Evolutionary conservation across 768 basidiomycete genomes (phyloP).

Genomic region (Boletus rex-veris): DNA sequence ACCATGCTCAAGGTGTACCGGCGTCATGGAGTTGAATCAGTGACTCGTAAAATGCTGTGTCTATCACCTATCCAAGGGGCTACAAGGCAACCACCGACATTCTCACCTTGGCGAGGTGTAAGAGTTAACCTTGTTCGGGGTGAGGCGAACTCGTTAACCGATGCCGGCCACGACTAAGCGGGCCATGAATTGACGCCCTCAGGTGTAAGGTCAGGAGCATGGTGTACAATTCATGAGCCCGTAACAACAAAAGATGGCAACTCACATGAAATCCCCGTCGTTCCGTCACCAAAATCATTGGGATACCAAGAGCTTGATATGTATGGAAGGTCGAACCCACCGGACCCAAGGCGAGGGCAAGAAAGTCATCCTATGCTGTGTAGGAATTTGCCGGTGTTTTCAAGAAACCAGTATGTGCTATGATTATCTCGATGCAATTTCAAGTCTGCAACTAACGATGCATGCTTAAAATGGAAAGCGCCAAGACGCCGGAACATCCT

Average conservation of each 20-base stretch:
- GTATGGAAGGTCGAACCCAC: background rate
- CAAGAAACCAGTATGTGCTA: background rate
- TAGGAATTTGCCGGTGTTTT: background rate
- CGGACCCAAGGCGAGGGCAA: background rate
- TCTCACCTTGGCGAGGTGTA: conserved; percentile 6
- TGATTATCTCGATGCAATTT: background rate
- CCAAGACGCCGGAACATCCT: background rate
- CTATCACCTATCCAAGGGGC: background rate
- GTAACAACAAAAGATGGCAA: conserved; percentile 8
- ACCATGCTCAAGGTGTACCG: background rate
- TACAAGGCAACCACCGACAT: conserved; percentile 13
- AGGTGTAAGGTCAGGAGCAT: background rate
- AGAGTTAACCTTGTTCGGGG: background rate
- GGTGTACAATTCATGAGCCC: background rate
- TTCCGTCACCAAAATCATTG: background rate
- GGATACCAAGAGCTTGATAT: background rate
- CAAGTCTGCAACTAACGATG: background rate
- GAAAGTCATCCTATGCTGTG: background rate
- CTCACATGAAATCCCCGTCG: conserved; percentile 5
- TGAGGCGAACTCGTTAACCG: conserved; percentile 3
- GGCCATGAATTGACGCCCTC: background rate
- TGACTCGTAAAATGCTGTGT: conserved; percentile 10
- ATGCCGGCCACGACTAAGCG: background rate
- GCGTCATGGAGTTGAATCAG: background rate
- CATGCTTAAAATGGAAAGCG: conserved; percentile 12